These are phyloP conservation scores for Secale cereale DNA, from an alignment of 176 grass and related monocot species.

Conservation along the genomic window DNA sequence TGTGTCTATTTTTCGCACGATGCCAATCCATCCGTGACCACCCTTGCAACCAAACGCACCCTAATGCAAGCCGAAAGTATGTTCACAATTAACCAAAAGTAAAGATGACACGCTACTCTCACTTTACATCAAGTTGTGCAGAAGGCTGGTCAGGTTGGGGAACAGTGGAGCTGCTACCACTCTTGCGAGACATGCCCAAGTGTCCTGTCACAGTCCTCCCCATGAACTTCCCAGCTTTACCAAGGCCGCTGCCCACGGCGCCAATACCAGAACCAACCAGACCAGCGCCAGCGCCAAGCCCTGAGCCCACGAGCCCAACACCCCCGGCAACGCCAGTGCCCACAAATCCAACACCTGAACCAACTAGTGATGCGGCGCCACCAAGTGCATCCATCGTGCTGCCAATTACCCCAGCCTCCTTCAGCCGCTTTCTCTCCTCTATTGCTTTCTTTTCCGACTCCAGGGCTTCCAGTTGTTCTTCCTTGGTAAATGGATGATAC, in stretches of 20 bases:
- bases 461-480: constrained; percentile 65
- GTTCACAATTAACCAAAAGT: not conserved
- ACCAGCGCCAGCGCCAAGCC: constrained; percentile 57
- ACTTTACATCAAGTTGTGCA: constrained; percentile 28
- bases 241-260: constrained; percentile 65
- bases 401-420: constrained; percentile 81
- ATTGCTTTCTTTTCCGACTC: constrained; percentile 65
- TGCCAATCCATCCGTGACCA: too few relatives aligned
- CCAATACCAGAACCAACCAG: constrained; percentile 71
- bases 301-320: constrained; percentile 52
- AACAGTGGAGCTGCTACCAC: constrained; percentile 44
- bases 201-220: constrained; percentile 58
- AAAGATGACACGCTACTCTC: not conserved
- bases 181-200: constrained; percentile 77
- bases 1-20: too few relatives aligned
- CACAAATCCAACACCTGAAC: constrained; percentile 77
- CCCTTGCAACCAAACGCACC: too few relatives aligned
- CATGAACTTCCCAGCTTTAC: constrained; percentile 93
- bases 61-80: not conserved
- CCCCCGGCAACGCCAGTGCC: constrained; percentile 65
- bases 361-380: constrained; percentile 72
- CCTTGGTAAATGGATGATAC: constrained; percentile 80
- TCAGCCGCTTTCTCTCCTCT: constrained; percentile 84
- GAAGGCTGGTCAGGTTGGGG: constrained; percentile 40
- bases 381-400: constrained; percentile 95